phyloP scores from a whole-genome alignment of 202 grass and related monocot species.

The Setaria viridis region DNA sequence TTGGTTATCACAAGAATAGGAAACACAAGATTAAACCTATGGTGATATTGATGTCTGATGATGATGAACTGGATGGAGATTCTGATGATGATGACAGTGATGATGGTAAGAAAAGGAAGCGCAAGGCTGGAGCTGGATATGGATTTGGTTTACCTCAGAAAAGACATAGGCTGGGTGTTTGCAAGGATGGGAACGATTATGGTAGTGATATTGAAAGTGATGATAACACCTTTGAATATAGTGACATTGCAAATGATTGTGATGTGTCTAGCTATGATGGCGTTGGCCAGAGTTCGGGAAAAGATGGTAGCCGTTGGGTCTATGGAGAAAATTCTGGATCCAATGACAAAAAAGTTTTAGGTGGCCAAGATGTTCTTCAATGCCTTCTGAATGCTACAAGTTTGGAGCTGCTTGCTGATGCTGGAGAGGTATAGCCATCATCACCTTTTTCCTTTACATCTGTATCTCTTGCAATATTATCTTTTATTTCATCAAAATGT shows the following conservation, averaged over 20 bases:
- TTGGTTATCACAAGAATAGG: background rate
- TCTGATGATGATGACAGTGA: background rate
- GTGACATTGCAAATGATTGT: constrained; percentile 15
- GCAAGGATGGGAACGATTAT: background rate
- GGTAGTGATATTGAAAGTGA: constrained; percentile 27
- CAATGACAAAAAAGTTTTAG: constrained; percentile 12
- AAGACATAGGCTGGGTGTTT: background rate
- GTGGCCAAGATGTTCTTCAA: constrained; percentile 35
- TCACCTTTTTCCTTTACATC: background rate
- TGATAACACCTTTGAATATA: background rate
- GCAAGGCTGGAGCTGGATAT: background rate
- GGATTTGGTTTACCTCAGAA: constrained; percentile 1
- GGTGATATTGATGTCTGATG: background rate
- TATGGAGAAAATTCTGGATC: constrained; percentile 6
- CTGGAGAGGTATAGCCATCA: constrained; percentile 23
- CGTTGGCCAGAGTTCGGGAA: background rate
- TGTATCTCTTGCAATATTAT: background rate
- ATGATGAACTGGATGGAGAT: background rate
- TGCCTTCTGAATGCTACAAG: constrained; percentile 32
- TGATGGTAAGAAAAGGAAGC: constrained; percentile 2
- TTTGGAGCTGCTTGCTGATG: constrained; percentile 44
- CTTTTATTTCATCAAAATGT: background rate
- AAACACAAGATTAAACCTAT: background rate
- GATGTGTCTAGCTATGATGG: background rate
- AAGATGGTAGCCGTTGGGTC: background rate